phyloP scores from a whole-genome alignment of 2,329 filamentous ascomycete species.

The Fusarium staphyleae region DNA sequence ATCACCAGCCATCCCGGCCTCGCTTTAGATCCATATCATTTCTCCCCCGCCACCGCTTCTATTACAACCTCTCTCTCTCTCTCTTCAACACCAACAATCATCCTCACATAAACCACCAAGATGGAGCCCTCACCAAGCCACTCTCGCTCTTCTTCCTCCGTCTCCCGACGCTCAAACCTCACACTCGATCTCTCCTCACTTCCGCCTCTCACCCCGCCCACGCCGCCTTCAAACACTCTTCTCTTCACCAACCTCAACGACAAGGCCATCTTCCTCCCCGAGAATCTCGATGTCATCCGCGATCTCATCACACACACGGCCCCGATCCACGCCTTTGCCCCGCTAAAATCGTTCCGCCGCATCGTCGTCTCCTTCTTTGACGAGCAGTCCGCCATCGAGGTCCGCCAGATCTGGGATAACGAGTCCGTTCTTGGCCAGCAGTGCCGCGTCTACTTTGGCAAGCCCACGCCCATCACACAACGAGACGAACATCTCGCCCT shows the following conservation, averaged over 20 bases:
- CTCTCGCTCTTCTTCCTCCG: slow-evolving; percentile 55
- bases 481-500: slow-evolving; percentile 68
- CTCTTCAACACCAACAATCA: slow-evolving; percentile 7
- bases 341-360: slow-evolving; percentile 82
- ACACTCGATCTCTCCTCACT: slow-evolving; percentile 77
- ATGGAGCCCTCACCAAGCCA: slow-evolving; percentile 49
- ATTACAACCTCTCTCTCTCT: slow-evolving; percentile 1
- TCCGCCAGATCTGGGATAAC: slow-evolving; percentile 76
- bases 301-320: slow-evolving; percentile 74
- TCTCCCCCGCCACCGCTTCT: slow-evolving; percentile 6
- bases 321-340: slow-evolving; percentile 78
- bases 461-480: slow-evolving; percentile 63
- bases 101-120: slow-evolving; percentile 24
- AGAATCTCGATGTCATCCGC: slow-evolving; percentile 77
- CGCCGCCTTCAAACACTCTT: slow-evolving; percentile 81
- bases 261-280: slow-evolving; percentile 74
- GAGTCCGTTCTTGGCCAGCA: slow-evolving; percentile 74
- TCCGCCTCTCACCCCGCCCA: slow-evolving; percentile 73
- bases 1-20: slow-evolving; percentile 6
- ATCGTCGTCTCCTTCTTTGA: slow-evolving; percentile 82
- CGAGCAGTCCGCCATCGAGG: slow-evolving; percentile 71
- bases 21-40: background rate
- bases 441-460: slow-evolving; percentile 73
- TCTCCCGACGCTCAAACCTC: slow-evolving; percentile 59
- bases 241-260: slow-evolving; percentile 83